These are phyloP conservation scores for Dendrocalamus latiflorus DNA, from an alignment of 202 grass and related monocot species.

Conservation along the genomic window DNA sequence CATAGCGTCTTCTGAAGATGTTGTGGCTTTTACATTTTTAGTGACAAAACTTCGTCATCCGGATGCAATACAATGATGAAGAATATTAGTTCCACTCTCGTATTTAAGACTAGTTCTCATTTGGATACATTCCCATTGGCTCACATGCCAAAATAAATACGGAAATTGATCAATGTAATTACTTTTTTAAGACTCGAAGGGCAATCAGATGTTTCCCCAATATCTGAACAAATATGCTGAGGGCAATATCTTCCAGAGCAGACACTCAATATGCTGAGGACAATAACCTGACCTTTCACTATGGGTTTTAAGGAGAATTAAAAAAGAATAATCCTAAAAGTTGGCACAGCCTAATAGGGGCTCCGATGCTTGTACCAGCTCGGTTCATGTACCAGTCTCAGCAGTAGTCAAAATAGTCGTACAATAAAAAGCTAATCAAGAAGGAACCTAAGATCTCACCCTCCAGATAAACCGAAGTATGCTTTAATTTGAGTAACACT, in stretches of 20 bases:
- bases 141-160: neutral
- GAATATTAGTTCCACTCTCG: neutral
- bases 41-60: neutral
- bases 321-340: neutral
- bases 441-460: slow-evolving; percentile 42
- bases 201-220: slow-evolving; percentile 1
- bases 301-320: neutral
- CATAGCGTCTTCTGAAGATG: neutral
- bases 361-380: slow-evolving; percentile 3
- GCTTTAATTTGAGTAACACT: slow-evolving; percentile 87
- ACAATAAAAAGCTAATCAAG: slow-evolving; percentile 4
- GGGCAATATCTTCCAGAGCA: neutral
- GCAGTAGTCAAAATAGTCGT: neutral
- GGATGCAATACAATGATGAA: slow-evolving; percentile 3
- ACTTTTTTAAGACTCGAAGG: neutral
- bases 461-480: slow-evolving; percentile 95
- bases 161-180: neutral
- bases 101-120: neutral
- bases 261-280: neutral
- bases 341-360: neutral
- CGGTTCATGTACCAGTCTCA: neutral
- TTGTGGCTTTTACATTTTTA: neutral
- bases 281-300: neutral
- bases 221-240: slow-evolving; percentile 3
- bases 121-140: neutral